Evolutionary conservation across 352 stramenopile genomes (phyloP), one percentile per base, ranked within the genome.

Genomic region (Phytophthora vignae): DNA sequence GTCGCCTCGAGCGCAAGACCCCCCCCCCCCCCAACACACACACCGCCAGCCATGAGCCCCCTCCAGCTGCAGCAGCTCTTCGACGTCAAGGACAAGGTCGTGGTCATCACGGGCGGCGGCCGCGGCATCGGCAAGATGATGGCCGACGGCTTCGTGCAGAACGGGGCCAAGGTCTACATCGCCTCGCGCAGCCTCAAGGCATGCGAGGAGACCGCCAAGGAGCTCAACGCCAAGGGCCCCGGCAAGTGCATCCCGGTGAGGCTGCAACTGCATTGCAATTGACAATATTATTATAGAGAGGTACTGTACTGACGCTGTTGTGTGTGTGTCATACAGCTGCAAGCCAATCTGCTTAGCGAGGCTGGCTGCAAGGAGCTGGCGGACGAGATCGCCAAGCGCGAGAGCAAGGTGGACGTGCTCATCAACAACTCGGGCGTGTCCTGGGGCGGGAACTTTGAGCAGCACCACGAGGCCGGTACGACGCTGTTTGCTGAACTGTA

Each of bases 51-150:
- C 27, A 81, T 73, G 64, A 81, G 60, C 19, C n/a, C 57, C 9
- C 62, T 81, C 5, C 62, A 52, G 7, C 65, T 77, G 1, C 58
- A 56, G 27, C 69, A 55, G 22, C 67, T 82, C 42, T 82, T 74
- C 60, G 67, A 75, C 64, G 82, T 95, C 29, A 81, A 85, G 72
- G 75, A 76, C 72, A 92, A 92, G 68, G 71, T 91, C 29, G 93
- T 98, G 17, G 74, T 99, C n/a, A 89, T 99, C 65, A 99, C 96
- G 25, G 97, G 97, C 64, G 96, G 96, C 58, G 95, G 90, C 33
- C 84, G 93, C 40, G 97, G 96, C 48, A 98, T 99, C 75, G 97
- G 97, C 58, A 88, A 94, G 71, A 99, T 99, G 96, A 98, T 99
- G 73, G 94, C 96, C 55, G 90, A 96, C 71, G 93, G 91, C 29